Evolutionary conservation across 2,329 filamentous ascomycete genomes (phyloP), one percentile per base, ranked within the genome.

Genomic region (Diplodia mutila): DNA sequence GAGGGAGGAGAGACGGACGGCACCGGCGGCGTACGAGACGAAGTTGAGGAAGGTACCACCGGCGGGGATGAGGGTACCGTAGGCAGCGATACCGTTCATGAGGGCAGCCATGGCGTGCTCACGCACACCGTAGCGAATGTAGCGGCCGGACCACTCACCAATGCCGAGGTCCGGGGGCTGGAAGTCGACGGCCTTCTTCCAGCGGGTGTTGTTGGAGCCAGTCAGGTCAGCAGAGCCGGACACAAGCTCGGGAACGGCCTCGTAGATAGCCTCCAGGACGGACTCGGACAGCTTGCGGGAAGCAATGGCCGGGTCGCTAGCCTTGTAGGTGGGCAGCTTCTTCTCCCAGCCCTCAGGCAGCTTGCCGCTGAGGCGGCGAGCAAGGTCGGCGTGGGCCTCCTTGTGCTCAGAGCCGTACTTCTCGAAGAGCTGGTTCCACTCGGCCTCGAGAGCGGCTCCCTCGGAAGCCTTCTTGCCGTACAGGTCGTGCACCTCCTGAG

Each of bases 31-130:
- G 81, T 99, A 99, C 29, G 94, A 98, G 74, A 98, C 93, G 82
- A 99, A 99, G 91, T 98, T 99, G 75, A 99, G 87, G 90, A 99
- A 99, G 76, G 95, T 98, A 83, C 95, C 95, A 73, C 89, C 89
- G 74, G 94, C 97, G 74, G 95, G 95, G 78, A 99, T 90, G 78
- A 97, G 86, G 77, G 93, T 97, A 75, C 95, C 95, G 69, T 82
- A 89, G 1, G 87, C 87, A 0, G 87, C 86, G 5, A 90, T 75
- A 4, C 87, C 88, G 73, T 87, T 87, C 11, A 75, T 75, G 9
- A 79, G 73, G 2, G 75, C 72, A 16, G 73, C 74, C 77, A 79
- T 79, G 51, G 75, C 77, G 69, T 78, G 76, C 65, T 79, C 77
- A 21, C 76, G 74, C 42, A 79, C 72, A 37, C 77, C 77, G 49